Percentiles rank a stretch among this genome's conserved stretches.
Evolutionary conservation across 2,329 filamentous ascomycete species (phyloP).

Genomic region (Tolypocladium guangdongense): DNA sequence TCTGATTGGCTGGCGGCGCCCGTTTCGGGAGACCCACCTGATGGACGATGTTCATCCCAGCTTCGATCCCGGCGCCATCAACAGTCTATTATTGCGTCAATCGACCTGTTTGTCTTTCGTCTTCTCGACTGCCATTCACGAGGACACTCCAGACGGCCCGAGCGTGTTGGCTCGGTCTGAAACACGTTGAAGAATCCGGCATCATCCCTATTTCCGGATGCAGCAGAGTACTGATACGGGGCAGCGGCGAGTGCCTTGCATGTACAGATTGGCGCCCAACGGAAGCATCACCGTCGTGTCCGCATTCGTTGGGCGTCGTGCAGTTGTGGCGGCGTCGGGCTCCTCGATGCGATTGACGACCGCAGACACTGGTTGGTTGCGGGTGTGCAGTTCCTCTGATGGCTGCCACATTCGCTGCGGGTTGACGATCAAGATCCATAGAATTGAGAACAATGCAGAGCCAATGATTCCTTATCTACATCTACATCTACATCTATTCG

Average conservation of each 20-base stretch:
- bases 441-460: neutral
- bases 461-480: neutral
- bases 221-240: neutral
- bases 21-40: neutral
- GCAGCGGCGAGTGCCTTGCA: neutral
- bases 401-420: neutral
- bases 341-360: neutral
- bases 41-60: neutral
- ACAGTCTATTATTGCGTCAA: neutral
- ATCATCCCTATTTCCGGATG: neutral
- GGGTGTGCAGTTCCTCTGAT: neutral
- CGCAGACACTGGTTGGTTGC: neutral
- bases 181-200: neutral
- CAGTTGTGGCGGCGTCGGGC: no score
- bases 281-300: neutral
- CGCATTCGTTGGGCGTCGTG: neutral
- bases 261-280: no score
- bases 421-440: neutral
- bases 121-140: neutral
- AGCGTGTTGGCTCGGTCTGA: neutral
- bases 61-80: neutral
- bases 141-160: neutral
- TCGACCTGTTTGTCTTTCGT: neutral
- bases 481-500: neutral
- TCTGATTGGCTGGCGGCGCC: slow-evolving; percentile 11